Evolutionary conservation across 768 basidiomycete species (phyloP).

Genomic region (Crepidotus variabilis): DNA sequence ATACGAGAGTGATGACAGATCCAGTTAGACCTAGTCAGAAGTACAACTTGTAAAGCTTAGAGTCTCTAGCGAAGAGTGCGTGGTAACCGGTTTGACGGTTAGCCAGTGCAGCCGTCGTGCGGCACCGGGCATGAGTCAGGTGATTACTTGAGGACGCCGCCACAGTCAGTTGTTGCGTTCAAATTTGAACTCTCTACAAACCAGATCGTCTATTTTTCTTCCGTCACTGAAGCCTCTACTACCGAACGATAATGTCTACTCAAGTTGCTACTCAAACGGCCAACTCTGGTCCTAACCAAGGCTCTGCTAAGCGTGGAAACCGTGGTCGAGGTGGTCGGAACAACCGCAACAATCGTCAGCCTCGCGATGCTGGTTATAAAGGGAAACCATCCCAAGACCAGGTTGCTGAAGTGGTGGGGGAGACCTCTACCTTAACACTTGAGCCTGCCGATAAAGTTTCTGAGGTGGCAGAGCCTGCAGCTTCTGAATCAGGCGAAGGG

Average conservation of each 20-base stretch:
- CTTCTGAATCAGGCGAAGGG: slow-evolving; percentile 23
- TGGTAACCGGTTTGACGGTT: too few relatives aligned
- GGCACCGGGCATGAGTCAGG: not conserved
- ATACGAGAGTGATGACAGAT: too few relatives aligned
- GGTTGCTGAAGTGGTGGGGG: not conserved
- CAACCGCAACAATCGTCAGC: slow-evolving; percentile 9
- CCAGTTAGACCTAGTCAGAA: too few relatives aligned
- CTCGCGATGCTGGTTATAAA: slow-evolving; percentile 3
- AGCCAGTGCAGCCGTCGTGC: not conserved
- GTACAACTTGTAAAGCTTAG: too few relatives aligned
- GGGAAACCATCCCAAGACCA: slow-evolving; percentile 1
- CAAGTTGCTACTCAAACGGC: slow-evolving; percentile 16
- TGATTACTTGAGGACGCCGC: not conserved
- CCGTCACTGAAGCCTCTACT: not conserved
- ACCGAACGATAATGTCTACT: slow-evolving; percentile 12
- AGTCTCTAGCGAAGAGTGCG: too few relatives aligned
- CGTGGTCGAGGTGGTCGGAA: slow-evolving; percentile 12
- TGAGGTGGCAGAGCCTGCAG: not conserved
- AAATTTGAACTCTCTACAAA: not conserved
- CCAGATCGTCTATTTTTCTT: not conserved
- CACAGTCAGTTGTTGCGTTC: not conserved
- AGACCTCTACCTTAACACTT: not conserved
- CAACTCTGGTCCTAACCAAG: slow-evolving; percentile 5
- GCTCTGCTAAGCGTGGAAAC: slow-evolving; percentile 12
- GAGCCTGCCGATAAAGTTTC: not conserved